phyloP scores from a whole-genome alignment of 2,329 filamentous ascomycete genomes.

The Neopestalotiopsis rosae region DNA sequence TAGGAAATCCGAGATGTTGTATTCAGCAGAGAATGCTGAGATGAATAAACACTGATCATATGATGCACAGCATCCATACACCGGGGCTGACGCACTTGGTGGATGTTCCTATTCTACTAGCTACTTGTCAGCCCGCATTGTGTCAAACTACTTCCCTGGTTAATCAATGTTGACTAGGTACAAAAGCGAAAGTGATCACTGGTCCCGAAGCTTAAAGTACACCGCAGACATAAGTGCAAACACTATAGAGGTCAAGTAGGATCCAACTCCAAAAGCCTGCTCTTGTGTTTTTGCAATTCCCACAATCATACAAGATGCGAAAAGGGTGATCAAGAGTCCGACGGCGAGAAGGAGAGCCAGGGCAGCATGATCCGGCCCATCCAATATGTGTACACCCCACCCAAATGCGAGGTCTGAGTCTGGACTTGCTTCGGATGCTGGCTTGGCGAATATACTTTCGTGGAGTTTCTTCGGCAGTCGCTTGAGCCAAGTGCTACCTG shows the following conservation, averaged over 20 bases:
- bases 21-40: too few species aligned
- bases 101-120: background rate
- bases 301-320: background rate
- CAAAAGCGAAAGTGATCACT: background rate
- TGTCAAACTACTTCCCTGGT: too few species aligned
- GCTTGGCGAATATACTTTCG: background rate
- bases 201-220: background rate
- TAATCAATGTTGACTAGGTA: background rate
- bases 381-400: background rate
- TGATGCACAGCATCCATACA: too few species aligned
- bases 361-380: background rate
- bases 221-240: background rate
- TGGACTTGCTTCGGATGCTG: background rate
- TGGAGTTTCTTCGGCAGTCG: slow-evolving; percentile 7
- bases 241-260: background rate
- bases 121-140: too few species aligned
- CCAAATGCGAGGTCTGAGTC: background rate
- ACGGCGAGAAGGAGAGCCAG: background rate
- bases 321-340: background rate
- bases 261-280: slow-evolving; percentile 4
- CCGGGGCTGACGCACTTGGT: too few species aligned
- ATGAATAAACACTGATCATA: too few species aligned
- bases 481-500: background rate
- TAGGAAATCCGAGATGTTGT: too few species aligned
- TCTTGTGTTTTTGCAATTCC: slow-evolving; percentile 8